Evolutionary conservation across 805 yeast genomes (phyloP), one percentile per base, ranked within the genome.

Genomic region (Sporopachydermia lactativora): DNA sequence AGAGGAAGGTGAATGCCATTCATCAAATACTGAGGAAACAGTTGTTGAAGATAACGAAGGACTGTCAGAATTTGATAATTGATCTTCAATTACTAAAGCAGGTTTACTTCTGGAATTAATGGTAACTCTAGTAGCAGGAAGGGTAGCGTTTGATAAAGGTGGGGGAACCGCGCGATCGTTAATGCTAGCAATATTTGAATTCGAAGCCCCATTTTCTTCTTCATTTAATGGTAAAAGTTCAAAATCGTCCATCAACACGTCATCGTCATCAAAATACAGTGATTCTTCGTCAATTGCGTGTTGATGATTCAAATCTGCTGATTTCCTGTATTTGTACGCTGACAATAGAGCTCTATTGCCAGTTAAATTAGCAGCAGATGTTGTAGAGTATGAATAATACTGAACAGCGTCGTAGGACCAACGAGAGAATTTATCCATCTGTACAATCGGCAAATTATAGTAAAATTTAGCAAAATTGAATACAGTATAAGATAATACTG

Each of bases 401-500:
- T 36, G 28, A 6, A 36, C n/a, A 5, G 19, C 14, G 11, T 8
- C 18, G 34, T 80, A 80, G 8, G 81, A 73, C 80, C 85, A 80
- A 44, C 89, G 72, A 52, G 83, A 78, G 50, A 72, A 77, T 42
- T 69, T 65, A 36, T 53, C 58, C n/a, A 57, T 54, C 39, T 69
- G 72, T 19, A 64, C 62, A 11, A 70, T 52, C 4, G 97, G 96
- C 52, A 88, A 62, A 48, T 69, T 73, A 45, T 56, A 57, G 15
- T 67, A 71, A 52, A 77, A 75, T 54, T 76, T 77, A 41, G 84
- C 75, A 49, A 77, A 71, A 45, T 71, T 68, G 59, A 84, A 88
- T 19, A 82, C 77, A 13, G 71, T 57, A 44, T 77, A 70, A 0
- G 95, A 76, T 42, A 92, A 65, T n/a, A 76, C 70, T 2, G 96